Evolutionary conservation across 2,329 filamentous ascomycete genomes (phyloP).

Genomic region (Colletotrichum higginsianum): DNA sequence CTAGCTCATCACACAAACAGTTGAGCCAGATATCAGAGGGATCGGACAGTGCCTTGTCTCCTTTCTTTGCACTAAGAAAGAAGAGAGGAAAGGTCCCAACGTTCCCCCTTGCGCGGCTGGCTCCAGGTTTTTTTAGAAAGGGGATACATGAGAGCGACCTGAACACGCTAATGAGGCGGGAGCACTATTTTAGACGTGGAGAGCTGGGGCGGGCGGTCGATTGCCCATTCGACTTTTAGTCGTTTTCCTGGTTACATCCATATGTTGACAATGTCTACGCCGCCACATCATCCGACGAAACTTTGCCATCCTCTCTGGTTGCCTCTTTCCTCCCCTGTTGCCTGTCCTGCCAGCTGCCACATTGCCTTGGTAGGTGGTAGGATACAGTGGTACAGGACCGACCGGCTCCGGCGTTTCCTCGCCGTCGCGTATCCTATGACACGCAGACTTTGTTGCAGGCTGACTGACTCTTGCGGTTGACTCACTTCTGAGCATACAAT

Average conservation of each 20-base stretch:
- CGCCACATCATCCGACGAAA: background rate
- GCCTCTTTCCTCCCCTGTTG: background rate
- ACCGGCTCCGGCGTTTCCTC: background rate
- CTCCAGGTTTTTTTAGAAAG: background rate
- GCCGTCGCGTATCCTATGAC: background rate
- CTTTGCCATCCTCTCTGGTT: background rate
- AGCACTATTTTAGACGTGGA: constrained; percentile 27
- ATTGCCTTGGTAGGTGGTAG: no score
- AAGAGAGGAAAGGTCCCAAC: background rate
- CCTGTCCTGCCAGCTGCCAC: constrained; percentile 13
- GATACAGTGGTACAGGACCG: background rate
- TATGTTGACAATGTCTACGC: background rate
- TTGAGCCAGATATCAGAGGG: no score
- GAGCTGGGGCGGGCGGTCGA: background rate
- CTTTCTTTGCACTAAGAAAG: background rate
- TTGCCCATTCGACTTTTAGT: background rate
- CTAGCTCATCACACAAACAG: background rate
- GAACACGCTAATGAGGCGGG: constrained; percentile 13
- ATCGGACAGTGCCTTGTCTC: constrained; percentile 7
- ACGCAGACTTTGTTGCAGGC: constrained; percentile 24
- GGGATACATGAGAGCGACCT: background rate
- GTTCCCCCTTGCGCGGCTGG: background rate
- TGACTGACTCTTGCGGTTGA: constrained; percentile 27
- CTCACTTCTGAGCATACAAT: constrained; percentile 9
- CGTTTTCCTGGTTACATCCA: background rate